A percentile compares a stretch with the other conserved stretches of the same genome.
Evolutionary conservation across 345 rosid species (phyloP).

Genomic region (Lumnitzera racemosa): DNA sequence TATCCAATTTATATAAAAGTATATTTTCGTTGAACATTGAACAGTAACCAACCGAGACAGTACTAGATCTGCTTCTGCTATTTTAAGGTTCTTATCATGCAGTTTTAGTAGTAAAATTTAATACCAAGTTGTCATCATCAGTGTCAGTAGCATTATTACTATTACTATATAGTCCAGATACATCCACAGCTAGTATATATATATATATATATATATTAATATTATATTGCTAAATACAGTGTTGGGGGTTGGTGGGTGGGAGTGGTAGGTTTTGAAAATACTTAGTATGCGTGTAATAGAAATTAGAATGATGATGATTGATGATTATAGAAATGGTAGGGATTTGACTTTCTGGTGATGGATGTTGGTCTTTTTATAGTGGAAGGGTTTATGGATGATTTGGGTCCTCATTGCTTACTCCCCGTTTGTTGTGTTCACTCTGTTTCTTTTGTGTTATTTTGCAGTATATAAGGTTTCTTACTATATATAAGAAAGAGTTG

Average conservation of each 20-base stretch:
- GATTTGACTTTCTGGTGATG: slow-evolving; percentile 5
- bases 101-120: too few species aligned
- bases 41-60: too few species aligned
- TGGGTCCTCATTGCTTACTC: slow-evolving; percentile 1
- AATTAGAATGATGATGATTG: too few species aligned
- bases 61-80: too few species aligned
- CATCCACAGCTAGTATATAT: too few species aligned
- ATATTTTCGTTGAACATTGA: too few species aligned
- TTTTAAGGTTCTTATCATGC: too few species aligned
- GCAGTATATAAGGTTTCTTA: background rate
- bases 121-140: too few species aligned
- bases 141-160: too few species aligned
- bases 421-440: background rate
- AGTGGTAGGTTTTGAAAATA: slow-evolving; percentile 5
- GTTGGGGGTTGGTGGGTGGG: background rate
- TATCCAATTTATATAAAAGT: too few species aligned
- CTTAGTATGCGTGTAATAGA: background rate
- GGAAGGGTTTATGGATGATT: background rate
- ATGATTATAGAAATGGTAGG: background rate
- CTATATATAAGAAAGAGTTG: background rate
- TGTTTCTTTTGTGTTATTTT: background rate
- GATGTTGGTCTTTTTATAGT: slow-evolving; percentile 1
- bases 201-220: too few species aligned
- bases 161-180: too few species aligned
- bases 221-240: background rate